Percentiles rank a stretch among this genome's conserved stretches.
Evolutionary conservation across 2,329 filamentous ascomycete genomes (phyloP).

Genomic region (Pyricularia pennisetigena): DNA sequence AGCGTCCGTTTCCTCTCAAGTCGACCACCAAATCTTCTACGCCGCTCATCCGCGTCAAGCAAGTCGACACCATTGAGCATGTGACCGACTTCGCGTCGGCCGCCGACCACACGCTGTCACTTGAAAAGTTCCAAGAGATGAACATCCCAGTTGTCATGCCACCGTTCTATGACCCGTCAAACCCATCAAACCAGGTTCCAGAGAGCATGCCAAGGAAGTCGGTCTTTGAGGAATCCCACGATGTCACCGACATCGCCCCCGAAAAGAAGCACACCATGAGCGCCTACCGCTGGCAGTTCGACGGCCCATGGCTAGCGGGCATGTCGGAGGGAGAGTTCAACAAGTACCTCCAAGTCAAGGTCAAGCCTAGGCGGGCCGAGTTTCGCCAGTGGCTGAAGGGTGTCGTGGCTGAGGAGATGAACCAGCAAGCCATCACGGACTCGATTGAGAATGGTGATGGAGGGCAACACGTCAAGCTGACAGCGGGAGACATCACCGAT

Average conservation of each 20-base stretch:
- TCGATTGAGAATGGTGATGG: slow-evolving; percentile 28
- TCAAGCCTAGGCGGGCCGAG: slow-evolving; percentile 40
- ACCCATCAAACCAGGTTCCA: slow-evolving; percentile 7
- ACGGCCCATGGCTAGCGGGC: slow-evolving; percentile 56
- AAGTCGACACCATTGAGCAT: slow-evolving; percentile 77
- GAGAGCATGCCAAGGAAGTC: slow-evolving; percentile 28
- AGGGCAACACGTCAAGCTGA: slow-evolving; percentile 16
- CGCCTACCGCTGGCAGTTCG: slow-evolving; percentile 54
- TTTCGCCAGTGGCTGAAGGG: slow-evolving; percentile 45
- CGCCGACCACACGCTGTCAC: slow-evolving; percentile 68
- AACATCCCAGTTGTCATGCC: slow-evolving; percentile 58
- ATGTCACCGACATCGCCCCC: slow-evolving; percentile 35
- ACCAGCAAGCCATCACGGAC: slow-evolving; percentile 20
- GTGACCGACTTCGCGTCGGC: slow-evolving; percentile 83
- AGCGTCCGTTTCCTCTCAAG: slow-evolving; percentile 69
- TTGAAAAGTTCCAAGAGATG: slow-evolving; percentile 81
- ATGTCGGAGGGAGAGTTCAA: slow-evolving; percentile 52
- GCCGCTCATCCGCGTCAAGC: slow-evolving; percentile 66
- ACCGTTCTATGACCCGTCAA: neutral
- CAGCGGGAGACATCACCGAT: slow-evolving; percentile 34
- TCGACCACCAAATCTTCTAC: slow-evolving; percentile 62
- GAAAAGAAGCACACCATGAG: slow-evolving; percentile 22
- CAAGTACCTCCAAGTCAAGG: slow-evolving; percentile 40
- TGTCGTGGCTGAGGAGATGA: slow-evolving; percentile 36
- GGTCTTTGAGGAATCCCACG: slow-evolving; percentile 49